phyloP scores from a whole-genome alignment of 2,329 filamentous ascomycete genomes.

The Penicillium vulpinum region DNA sequence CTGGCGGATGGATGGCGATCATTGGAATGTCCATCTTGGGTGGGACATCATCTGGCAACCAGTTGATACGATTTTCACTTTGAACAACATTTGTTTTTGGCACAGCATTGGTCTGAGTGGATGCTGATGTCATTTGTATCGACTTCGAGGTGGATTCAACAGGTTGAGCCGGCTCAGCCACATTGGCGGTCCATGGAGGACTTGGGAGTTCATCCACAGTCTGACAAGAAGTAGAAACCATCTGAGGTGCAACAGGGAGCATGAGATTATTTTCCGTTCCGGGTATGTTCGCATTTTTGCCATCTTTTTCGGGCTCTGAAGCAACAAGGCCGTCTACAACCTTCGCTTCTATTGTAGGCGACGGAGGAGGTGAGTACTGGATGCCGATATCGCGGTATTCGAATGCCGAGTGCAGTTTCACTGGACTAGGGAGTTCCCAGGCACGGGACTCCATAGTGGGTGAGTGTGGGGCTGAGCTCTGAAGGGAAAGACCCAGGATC shows the following conservation, averaged over 20 bases:
- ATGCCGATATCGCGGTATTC: constrained; percentile 73
- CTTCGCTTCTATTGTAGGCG: constrained; percentile 52
- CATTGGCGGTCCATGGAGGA: constrained; percentile 37
- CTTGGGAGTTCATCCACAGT: constrained; percentile 42
- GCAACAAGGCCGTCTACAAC: constrained; percentile 5
- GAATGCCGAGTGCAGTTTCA: constrained; percentile 48
- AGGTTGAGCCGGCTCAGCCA: constrained; percentile 22
- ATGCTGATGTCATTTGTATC: constrained; percentile 28
- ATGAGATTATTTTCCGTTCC: constrained; percentile 33
- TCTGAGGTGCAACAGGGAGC: constrained; percentile 34
- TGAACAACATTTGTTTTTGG: constrained; percentile 11
- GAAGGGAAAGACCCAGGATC: constrained; percentile 47
- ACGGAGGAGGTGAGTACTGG: constrained; percentile 81
- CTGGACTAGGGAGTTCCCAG: constrained; percentile 44
- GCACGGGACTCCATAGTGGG: constrained; percentile 28
- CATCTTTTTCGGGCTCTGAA: not conserved
- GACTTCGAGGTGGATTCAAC: constrained; percentile 7
- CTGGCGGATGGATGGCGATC: constrained; percentile 88
- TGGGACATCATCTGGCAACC: constrained; percentile 16
- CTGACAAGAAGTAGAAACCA: constrained; percentile 47
- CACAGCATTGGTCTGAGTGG: constrained; percentile 39
- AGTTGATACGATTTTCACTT: constrained; percentile 12
- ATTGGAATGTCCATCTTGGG: constrained; percentile 64
- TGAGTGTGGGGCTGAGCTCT: constrained; percentile 26
- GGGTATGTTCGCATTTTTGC: not conserved